Conservation (phyloP, 2,329 filamentous ascomycete genomes). For the Fusarium abutilonis region DNA sequence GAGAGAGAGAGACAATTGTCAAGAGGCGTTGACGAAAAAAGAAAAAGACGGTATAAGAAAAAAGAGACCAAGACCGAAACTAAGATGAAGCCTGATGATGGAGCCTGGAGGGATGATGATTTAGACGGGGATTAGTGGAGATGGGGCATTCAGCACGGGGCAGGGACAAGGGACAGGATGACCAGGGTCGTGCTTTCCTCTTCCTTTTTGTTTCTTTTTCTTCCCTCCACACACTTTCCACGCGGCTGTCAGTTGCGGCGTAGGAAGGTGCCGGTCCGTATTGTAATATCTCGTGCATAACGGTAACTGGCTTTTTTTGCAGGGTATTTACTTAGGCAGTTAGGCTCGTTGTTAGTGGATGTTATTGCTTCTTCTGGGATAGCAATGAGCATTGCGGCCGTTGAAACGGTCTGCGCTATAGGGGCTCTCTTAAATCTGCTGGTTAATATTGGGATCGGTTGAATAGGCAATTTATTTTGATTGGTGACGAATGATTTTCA, state of each 20-base stretch:
- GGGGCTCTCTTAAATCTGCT: background rate
- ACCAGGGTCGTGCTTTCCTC: constrained; percentile 32
- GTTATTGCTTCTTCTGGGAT: constrained; percentile 16
- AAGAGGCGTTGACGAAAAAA: constrained; percentile 8
- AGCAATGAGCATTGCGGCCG: constrained; percentile 19
- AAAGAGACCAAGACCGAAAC: constrained; percentile 4
- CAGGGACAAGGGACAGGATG: constrained; percentile 40
- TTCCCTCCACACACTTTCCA: constrained; percentile 23
- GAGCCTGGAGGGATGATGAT: constrained; percentile 13
- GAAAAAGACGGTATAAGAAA: constrained; percentile 17
- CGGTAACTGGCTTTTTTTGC: background rate
- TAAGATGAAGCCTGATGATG: constrained; percentile 25
- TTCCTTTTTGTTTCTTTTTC: constrained; percentile 31
- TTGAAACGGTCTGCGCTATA: constrained; percentile 11
- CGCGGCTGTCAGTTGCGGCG: constrained; percentile 39
- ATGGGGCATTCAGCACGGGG: constrained; percentile 44
- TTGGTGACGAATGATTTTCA: constrained; percentile 1
- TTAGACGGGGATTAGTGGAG: constrained; percentile 33
- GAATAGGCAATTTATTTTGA: constrained; percentile 4
- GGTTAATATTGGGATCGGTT: background rate
- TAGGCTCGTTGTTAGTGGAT: constrained; percentile 6
- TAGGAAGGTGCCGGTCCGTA: constrained; percentile 21
- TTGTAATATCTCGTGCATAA: constrained; percentile 9
- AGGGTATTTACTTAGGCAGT: constrained; percentile 10
- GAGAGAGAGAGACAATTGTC: background rate